phyloP scores from a whole-genome alignment of 495 filamentous ascomycete species.

The Xylaria bambusicola region DNA sequence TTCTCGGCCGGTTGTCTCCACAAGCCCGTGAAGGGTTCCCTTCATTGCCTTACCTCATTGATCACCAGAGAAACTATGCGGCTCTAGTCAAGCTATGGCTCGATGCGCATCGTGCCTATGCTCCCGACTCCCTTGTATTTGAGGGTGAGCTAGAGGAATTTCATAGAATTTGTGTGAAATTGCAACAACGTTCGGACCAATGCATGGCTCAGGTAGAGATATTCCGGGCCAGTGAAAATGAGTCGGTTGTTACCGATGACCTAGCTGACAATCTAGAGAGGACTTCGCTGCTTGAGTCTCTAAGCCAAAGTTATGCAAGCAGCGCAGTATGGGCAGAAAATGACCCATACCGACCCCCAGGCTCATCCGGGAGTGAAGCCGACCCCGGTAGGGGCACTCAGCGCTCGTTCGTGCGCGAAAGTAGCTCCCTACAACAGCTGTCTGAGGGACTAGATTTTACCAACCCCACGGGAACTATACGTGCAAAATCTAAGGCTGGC shows the following conservation, averaged over 20 bases:
- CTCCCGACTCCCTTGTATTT: conserved; percentile 47
- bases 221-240: conserved; percentile 56
- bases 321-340: conserved; percentile 37
- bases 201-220: conserved; percentile 59
- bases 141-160: conserved; percentile 70
- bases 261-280: conserved; percentile 78
- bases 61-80: conserved; percentile 85
- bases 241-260: conserved; percentile 64
- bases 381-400: conserved; percentile 44
- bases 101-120: conserved; percentile 53
- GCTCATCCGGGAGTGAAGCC: conserved; percentile 52
- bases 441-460: conserved; percentile 38
- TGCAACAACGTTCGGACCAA: conserved; percentile 72
- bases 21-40: conserved; percentile 92
- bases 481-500: conserved; percentile 36
- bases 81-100: conserved; percentile 89
- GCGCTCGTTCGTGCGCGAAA: conserved; percentile 45
- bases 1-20: conserved; percentile 78
- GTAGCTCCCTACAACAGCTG: conserved; percentile 42
- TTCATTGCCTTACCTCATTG: conserved; percentile 90
- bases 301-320: conserved; percentile 35
- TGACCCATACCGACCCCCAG: conserved; percentile 43
- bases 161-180: conserved; percentile 69
- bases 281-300: conserved; percentile 51
- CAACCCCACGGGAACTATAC: conserved; percentile 40